Evolutionary conservation across 352 stramenopile species (phyloP).

Genomic region (Globisporangium camurandrum): DNA sequence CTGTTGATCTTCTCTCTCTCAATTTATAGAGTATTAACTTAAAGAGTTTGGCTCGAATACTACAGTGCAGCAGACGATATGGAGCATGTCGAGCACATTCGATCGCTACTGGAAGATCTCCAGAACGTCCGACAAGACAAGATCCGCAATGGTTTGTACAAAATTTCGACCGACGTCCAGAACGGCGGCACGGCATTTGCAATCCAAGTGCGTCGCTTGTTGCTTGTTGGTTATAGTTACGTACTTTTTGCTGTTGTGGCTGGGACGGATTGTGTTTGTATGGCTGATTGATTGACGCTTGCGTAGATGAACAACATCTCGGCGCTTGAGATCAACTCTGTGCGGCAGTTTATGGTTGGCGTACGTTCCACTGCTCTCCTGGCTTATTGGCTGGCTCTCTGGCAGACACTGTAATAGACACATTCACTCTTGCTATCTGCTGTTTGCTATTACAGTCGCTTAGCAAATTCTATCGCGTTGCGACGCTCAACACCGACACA

Average conservation of each 20-base stretch:
- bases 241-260: not conserved
- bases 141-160: conserved; percentile 82
- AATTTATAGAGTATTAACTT: no score
- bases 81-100: conserved; percentile 74
- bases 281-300: not conserved
- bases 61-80: conserved; percentile 73
- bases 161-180: conserved; percentile 73
- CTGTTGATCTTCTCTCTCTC: conserved; percentile 1
- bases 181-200: conserved; percentile 61
- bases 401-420: no score
- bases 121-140: conserved; percentile 87
- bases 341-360: conserved; percentile 83
- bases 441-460: conserved; percentile 34
- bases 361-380: conserved; percentile 21
- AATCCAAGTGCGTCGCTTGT: conserved; percentile 37
- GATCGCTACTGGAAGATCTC: conserved; percentile 79
- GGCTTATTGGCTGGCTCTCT: not conserved
- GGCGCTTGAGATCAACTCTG: conserved; percentile 81
- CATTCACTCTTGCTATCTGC: no score
- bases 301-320: conserved; percentile 82
- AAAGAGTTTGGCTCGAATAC: no score
- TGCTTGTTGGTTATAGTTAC: no score
- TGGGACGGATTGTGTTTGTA: not conserved
- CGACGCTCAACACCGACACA: conserved; percentile 39
- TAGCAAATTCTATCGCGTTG: conserved; percentile 70